Percentiles rank a stretch among this genome's conserved stretches.
Evolutionary conservation across 805 yeast species (phyloP).

Genomic region (Starmerella tilneyi): DNA sequence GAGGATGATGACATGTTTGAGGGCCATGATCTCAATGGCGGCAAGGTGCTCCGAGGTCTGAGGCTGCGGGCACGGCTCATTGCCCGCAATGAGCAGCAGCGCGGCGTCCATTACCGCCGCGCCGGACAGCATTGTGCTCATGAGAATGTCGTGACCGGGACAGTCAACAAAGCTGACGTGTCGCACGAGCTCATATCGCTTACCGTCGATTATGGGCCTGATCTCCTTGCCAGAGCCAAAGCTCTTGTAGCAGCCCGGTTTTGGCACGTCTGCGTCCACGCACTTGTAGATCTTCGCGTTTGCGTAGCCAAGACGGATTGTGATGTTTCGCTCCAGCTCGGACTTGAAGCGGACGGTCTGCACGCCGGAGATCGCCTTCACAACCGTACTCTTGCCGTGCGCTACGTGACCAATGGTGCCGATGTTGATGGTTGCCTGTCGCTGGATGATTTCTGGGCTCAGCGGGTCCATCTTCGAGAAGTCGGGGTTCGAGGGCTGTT

Average conservation of each 20-base stretch:
- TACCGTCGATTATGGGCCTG: constrained; percentile 79
- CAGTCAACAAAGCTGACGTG: constrained; percentile 98
- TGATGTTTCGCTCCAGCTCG: constrained; percentile 97
- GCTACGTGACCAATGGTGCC: constrained; percentile 95
- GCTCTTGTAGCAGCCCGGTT: constrained; percentile 90
- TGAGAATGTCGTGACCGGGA: constrained; percentile 99
- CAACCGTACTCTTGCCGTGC: constrained; percentile 89
- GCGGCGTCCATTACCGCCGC: constrained; percentile 99
- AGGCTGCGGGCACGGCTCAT: constrained; percentile 99
- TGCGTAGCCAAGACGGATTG: constrained; percentile 97
- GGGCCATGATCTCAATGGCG: constrained; percentile 97
- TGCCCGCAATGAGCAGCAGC: constrained; percentile 87
- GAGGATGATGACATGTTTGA: constrained; percentile 87
- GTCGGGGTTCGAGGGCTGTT: constrained; percentile 86
- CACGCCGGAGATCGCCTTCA: constrained; percentile 93
- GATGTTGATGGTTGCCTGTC: constrained; percentile 98
- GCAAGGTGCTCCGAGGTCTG: constrained; percentile 99
- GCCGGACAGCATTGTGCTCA: constrained; percentile 99
- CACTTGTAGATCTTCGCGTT: constrained; percentile 96
- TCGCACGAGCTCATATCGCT: constrained; percentile 78
- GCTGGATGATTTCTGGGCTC: constrained; percentile 80
- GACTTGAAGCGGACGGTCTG: constrained; percentile 98
- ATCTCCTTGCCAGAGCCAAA: constrained; percentile 93
- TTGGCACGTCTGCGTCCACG: constrained; percentile 73
- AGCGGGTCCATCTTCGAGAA: constrained; percentile 71